Evolutionary conservation across 257 asterid species (phyloP).

Genomic region (Cynanchum wilfordii): DNA sequence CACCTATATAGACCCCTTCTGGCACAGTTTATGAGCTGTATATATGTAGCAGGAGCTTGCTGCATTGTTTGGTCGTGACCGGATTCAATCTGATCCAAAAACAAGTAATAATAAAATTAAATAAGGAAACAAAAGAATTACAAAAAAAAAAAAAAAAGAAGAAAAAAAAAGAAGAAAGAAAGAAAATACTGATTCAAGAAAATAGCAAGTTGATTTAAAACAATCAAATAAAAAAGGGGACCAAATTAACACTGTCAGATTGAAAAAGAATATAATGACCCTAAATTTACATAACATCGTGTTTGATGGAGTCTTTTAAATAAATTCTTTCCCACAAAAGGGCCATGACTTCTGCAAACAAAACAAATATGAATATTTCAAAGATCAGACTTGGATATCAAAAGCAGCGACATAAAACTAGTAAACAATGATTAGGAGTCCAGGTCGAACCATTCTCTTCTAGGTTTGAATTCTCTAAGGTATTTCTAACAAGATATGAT

Average conservation of each 20-base stretch:
- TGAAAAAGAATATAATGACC: no score
- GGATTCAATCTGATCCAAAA: slow-evolving; percentile 58
- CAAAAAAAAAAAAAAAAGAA: no score
- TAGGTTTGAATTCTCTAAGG: neutral
- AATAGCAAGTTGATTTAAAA: no score
- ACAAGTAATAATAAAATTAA: slow-evolving; percentile 1
- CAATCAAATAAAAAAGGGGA: no score
- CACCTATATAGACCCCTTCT: slow-evolving; percentile 80
- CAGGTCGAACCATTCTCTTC: neutral
- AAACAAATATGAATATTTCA: neutral
- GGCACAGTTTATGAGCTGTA: slow-evolving; percentile 46
- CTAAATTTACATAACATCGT: no score
- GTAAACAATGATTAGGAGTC: neutral
- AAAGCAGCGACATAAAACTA: neutral
- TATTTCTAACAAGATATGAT: neutral
- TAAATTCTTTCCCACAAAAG: no score
- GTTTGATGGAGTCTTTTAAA: no score
- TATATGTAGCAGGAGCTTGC: slow-evolving; percentile 51
- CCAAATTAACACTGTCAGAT: no score
- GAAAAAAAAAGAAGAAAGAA: no score
- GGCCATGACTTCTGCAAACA: no score
- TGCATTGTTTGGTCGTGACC: slow-evolving; percentile 40
- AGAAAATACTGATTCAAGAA: no score
- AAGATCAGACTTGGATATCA: neutral
- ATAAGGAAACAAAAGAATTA: slow-evolving; percentile 15